Percentiles rank a stretch among this genome's conserved stretches.
Evolutionary conservation across 495 filamentous ascomycete species (phyloP).

Genomic region (Bombardia bombarda): DNA sequence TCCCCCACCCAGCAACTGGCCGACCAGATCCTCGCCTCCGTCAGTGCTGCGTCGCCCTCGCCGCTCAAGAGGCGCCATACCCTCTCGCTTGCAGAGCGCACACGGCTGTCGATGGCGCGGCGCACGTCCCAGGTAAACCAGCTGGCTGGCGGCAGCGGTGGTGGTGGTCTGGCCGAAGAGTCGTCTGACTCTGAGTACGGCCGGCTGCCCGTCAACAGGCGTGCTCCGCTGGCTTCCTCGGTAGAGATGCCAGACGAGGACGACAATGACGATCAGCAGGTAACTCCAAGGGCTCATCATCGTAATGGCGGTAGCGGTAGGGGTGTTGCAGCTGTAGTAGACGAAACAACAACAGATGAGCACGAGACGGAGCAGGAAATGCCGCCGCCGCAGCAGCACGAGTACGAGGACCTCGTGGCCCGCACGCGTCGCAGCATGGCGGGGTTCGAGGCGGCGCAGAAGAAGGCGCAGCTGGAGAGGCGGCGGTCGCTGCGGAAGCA

Average conservation of each 20-base stretch:
- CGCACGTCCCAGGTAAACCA: constrained; percentile 22
- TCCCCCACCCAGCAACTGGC: constrained; percentile 44
- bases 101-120: constrained; percentile 42
- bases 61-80: constrained; percentile 47
- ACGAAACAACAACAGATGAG: constrained; percentile 5
- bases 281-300: neutral
- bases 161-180: too few relatives aligned
- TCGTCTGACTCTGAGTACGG: constrained; percentile 17
- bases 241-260: neutral
- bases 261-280: too few relatives aligned
- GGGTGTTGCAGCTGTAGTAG: neutral
- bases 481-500: constrained; percentile 40
- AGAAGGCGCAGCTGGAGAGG: constrained; percentile 50
- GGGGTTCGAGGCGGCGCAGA: constrained; percentile 40
- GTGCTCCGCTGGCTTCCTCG: constrained; percentile 19
- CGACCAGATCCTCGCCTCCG: constrained; percentile 49
- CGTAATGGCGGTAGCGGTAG: neutral
- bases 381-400: too few relatives aligned
- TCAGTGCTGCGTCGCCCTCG: constrained; percentile 41
- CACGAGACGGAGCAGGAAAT: too few relatives aligned
- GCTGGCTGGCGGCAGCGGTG: neutral
- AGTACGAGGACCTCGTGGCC: constrained; percentile 50
- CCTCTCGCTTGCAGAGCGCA: constrained; percentile 46
- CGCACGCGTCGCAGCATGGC: constrained; percentile 83
- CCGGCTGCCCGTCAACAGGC: constrained; percentile 14